phyloP scores from a whole-genome alignment of 164 flowering plant species.

The Taxillus chinensis region DNA sequence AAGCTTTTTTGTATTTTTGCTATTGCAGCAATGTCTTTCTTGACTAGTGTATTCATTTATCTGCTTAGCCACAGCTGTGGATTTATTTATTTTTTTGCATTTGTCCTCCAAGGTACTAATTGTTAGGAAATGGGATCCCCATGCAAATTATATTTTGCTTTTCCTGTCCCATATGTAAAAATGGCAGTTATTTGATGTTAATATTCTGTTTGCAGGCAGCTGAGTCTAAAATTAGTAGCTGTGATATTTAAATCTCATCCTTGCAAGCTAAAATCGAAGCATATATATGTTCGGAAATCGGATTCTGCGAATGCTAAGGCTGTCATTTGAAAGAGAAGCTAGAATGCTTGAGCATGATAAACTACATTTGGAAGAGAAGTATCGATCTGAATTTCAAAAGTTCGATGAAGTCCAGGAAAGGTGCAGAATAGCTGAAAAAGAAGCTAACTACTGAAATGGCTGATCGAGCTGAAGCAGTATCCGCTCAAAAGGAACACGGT shows the following conservation, averaged over 20 bases:
- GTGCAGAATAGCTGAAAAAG: constrained; percentile 71
- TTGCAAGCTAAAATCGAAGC: constrained; percentile 55
- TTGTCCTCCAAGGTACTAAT: too few species aligned
- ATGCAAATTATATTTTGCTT: too few species aligned
- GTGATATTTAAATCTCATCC: constrained; percentile 47
- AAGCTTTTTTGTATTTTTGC: constrained; percentile 4
- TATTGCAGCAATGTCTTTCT: too few species aligned
- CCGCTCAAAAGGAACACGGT: constrained; percentile 62
- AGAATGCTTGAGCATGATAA: constrained; percentile 70
- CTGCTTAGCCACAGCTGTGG: too few species aligned
- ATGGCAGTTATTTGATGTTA: not conserved
- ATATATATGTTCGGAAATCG: constrained; percentile 46
- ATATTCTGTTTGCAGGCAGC: constrained; percentile 52
- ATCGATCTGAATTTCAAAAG: constrained; percentile 55
- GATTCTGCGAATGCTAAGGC: constrained; percentile 50
- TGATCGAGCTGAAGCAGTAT: constrained; percentile 66
- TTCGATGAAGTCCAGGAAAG: constrained; percentile 80
- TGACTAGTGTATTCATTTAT: too few species aligned
- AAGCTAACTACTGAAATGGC: constrained; percentile 84
- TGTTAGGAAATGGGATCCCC: too few species aligned
- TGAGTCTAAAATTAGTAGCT: constrained; percentile 62
- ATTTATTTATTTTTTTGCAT: too few species aligned
- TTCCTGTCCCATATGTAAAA: too few species aligned
- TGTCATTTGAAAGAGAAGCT: constrained; percentile 65
- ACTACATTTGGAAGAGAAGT: constrained; percentile 62